Base-by-base conservation (phyloP, 164 flowering plant species). In the Euptelea pleiosperma region DNA sequence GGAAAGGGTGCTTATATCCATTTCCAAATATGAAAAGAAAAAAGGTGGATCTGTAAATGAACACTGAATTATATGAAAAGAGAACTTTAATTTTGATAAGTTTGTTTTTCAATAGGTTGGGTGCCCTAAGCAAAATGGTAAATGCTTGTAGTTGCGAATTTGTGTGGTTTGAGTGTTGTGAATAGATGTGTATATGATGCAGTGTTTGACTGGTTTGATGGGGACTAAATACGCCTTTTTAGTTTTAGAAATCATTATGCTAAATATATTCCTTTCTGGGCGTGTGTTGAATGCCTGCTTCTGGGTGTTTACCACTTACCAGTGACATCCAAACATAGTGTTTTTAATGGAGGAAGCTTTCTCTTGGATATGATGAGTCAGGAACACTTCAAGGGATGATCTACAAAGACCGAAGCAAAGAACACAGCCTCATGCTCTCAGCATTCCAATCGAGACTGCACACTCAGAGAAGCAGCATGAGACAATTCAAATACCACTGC, bases 171-270 rank as follows among this genome's bases (percentile, higher is more conserved):
- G n/a, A n/a, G n/a, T n/a, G n/a, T n/a, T n/a, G n/a, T n/a, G n/a
- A n/a, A n/a, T n/a, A 65, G 79, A 72, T 42, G 73, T 45, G 63
- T n/a, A 65, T 78, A 47, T 71, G 73, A 53, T 77, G 62, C 69
- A 52, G 65, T 83, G 76, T 78, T 78, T 81, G 72, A 78, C 67
- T 81, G 81, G 72, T 58, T 77, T 69, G 71, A 67, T 66, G 58
- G 63, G 82, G 67, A 63, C 73, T 71, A 48, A 52, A 56, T 64
- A 68, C 72, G 58, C 52, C 58, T 73, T 60, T 68, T 34, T 16
- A 47, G 67, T 42, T 45, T 44, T 67, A 49, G 71, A n/a, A 55
- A 61, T 60, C 2, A 29, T 57, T 55, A 18, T 29, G n/a, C 88
- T 79, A 59, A 80, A 70, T 29, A 26, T 61, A 29, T 30, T 55